Conservation (phyloP, 768 basidiomycete genomes). For the Rubroboletus pulcherrimus region DNA sequence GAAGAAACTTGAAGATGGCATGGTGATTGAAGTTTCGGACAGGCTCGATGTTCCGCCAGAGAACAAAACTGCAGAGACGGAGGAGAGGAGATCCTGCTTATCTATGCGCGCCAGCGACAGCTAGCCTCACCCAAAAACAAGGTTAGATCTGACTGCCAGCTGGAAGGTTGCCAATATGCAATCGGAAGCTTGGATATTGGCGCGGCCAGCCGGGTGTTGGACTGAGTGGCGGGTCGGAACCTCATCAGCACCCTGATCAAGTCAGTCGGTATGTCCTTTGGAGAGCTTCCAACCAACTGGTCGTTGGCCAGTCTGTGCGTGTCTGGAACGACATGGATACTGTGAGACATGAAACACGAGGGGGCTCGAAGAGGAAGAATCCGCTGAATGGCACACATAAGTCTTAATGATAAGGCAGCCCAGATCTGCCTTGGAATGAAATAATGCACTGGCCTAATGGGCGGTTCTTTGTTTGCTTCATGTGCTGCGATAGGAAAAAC, state of each 20-base stretch:
- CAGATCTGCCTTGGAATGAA: too few species aligned
- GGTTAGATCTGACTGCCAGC: not conserved
- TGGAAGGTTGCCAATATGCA: not conserved
- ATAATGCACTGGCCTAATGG: not conserved
- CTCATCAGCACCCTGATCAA: not conserved
- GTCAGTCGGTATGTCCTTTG: not conserved
- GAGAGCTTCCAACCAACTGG: not conserved
- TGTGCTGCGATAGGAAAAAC: not conserved
- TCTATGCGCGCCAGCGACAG: not conserved
- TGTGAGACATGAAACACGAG: not conserved
- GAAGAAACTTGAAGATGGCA: not conserved
- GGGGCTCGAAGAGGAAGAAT: not conserved
- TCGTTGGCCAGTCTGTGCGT: not conserved
- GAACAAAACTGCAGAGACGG: rapidly evolving
- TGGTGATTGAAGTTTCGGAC: not conserved
- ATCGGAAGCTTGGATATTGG: not conserved
- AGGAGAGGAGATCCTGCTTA: not conserved
- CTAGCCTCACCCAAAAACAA: not conserved
- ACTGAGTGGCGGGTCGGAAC: not conserved
- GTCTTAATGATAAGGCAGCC: not conserved
- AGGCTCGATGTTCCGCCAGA: not conserved
- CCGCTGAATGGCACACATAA: not conserved
- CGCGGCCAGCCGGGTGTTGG: not conserved
- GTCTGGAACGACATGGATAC: not conserved
- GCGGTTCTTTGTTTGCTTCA: not conserved